Percentiles rank a stretch among this genome's conserved stretches.
Conservation (phyloP, 345 rosid genomes). For the Gossypium arboreum region DNA sequence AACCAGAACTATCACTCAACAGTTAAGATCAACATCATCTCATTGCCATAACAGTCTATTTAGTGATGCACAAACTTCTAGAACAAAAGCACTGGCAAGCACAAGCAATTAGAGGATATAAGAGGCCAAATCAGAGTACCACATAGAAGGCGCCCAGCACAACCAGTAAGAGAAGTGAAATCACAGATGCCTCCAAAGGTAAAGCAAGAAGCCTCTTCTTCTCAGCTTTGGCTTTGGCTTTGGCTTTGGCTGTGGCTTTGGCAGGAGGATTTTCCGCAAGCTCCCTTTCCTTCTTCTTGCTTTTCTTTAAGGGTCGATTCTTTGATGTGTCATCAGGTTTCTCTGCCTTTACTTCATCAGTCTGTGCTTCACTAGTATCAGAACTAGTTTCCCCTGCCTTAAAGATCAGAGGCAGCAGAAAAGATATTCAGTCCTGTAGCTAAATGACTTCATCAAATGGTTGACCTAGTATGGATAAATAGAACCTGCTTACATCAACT, state of each 20-base stretch:
- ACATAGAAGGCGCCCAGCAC: slow-evolving; percentile 95
- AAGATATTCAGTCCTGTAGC: slow-evolving; percentile 15
- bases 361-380: slow-evolving; percentile 32
- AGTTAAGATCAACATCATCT: neutral
- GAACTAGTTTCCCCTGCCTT: slow-evolving; percentile 66
- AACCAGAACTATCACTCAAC: neutral
- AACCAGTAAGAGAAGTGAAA: slow-evolving; percentile 78
- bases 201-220: slow-evolving; percentile 82
- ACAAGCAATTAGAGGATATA: slow-evolving; percentile 13
- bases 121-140: slow-evolving; percentile 40
- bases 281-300: slow-evolving; percentile 69
- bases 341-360: slow-evolving; percentile 43
- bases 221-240: slow-evolving; percentile 43
- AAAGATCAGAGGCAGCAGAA: slow-evolving; percentile 32
- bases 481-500: slow-evolving; percentile 49
- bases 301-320: slow-evolving; percentile 57
- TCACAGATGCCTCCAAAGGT: slow-evolving; percentile 72
- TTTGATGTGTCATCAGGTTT: slow-evolving; percentile 47
- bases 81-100: neutral
- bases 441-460: slow-evolving; percentile 11
- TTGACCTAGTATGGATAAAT: slow-evolving; percentile 19
- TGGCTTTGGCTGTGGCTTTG: slow-evolving; percentile 42
- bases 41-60: neutral
- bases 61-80: neutral
- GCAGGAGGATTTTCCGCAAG: slow-evolving; percentile 49